Base-by-base conservation (phyloP, 805 yeast genomes). In the Hanseniaspora nectarophila region DNA sequence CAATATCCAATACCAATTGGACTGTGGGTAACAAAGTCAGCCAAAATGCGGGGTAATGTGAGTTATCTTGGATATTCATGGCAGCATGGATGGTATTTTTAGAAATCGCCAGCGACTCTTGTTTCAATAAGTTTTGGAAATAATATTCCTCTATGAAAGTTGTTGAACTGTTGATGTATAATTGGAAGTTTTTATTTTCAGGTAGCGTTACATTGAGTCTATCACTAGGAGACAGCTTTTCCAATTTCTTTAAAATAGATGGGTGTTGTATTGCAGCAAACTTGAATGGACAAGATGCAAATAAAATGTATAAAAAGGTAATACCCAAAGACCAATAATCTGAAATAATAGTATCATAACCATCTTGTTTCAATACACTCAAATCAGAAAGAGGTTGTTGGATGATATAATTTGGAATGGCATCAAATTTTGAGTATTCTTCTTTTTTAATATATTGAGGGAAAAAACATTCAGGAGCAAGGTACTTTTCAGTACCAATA, bases 241-340 rank as follows among this genome's bases (percentile, higher is more conserved):
- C 39, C 2, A 35, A 33, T 24, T 43, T 54, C 5, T 38, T 49
- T 2, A 53, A 15, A 1, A 31, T 35, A 2, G 81, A 66, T 54
- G 77, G 77, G 67, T 86, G 95, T 29, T 77, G 72, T 51, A 75
- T 73, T 56, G 88, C 87, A n/a, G 83, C 80, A 38, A 64, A 56
- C 58, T 76, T 79, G 70, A 87, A 88, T 4, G 96, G 96, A 63
- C 85, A 82, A 59, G 81, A 77, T 43, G 89, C 95, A 67, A 88
- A 88, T 33, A 87, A 75, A 45, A 83, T 71, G 55, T 88, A 87
- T 55, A 88, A 67, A 55, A 88, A 68, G 33, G 89, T 83, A 52
- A 88, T 78, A 18, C 95, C 97, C 37, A 84, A 65, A 0, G 95
- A 81, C 97, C 97, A 88, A 54, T 84, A 73, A 67, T 88, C 96